These are phyloP conservation scores for Micromonas pusilla DNA, from an alignment of 139 green algal species.

Conservation along the genomic window DNA sequence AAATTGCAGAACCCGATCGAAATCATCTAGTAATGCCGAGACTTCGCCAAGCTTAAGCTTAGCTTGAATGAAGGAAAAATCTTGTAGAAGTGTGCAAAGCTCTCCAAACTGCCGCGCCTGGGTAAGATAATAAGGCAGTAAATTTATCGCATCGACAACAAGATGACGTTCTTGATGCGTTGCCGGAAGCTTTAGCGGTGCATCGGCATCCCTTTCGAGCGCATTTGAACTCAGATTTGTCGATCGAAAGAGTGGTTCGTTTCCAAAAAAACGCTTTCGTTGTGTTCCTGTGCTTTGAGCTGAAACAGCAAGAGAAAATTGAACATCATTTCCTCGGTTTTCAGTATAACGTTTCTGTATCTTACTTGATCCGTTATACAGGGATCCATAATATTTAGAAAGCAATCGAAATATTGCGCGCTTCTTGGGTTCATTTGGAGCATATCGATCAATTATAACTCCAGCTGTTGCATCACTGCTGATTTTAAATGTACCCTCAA, in stretches of 20 bases:
- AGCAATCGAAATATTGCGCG: neutral
- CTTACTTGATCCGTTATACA: neutral
- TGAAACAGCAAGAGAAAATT: neutral
- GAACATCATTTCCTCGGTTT: no score
- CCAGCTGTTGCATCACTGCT: neutral
- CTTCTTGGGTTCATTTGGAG: neutral
- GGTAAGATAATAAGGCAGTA: neutral
- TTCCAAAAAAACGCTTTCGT: neutral
- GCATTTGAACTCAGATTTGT: no score
- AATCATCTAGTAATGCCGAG: neutral
- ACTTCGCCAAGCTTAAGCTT: neutral
- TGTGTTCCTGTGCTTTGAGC: neutral
- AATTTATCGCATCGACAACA: neutral
- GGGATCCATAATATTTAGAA: neutral
- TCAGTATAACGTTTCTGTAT: no score
- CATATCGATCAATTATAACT: conserved; percentile 5
- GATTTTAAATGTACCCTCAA: neutral
- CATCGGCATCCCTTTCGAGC: neutral
- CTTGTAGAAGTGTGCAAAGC: neutral
- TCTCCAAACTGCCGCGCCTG: neutral
- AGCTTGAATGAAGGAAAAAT: neutral
- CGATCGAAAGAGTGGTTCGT: neutral
- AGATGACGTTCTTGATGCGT: neutral
- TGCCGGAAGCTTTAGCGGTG: neutral
- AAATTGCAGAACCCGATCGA: neutral